phyloP scores from a whole-genome alignment of 2,329 filamentous ascomycete genomes.

The Botryotinia globosa region DNA sequence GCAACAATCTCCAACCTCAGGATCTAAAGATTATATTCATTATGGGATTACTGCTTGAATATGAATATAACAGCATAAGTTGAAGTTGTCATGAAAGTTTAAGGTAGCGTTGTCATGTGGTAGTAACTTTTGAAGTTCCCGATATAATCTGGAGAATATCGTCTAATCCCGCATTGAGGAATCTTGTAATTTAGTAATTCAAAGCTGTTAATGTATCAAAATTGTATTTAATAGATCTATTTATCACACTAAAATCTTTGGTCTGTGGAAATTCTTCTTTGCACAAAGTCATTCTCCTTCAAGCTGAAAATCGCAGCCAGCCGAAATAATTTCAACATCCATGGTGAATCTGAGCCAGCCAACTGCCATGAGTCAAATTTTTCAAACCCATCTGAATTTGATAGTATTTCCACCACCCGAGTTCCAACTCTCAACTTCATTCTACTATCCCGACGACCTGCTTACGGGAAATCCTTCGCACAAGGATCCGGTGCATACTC shows the following conservation, averaged over 20 bases:
- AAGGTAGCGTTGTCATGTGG: neutral
- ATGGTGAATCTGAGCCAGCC: neutral
- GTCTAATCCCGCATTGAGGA: neutral
- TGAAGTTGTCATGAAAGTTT: accelerated
- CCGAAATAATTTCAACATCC: neutral
- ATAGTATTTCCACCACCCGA: neutral
- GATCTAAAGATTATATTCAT: accelerated
- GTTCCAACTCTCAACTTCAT: neutral
- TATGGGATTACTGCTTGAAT: neutral
- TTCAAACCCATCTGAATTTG: neutral
- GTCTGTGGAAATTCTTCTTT: neutral
- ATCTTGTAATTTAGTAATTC: accelerated
- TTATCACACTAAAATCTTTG: neutral
- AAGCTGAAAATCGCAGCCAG: neutral
- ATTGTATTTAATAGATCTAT: neutral
- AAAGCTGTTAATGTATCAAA: neutral
- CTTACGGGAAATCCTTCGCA: neutral
- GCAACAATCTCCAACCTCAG: accelerated
- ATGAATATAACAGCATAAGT: neutral
- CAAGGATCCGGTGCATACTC: neutral
- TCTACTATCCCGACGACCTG: neutral
- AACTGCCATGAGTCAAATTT: neutral
- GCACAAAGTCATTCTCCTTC: accelerated
- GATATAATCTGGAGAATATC: neutral
- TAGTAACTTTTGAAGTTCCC: neutral